Base-by-base conservation (phyloP, 176 grass and related monocot species). In the Aegilops umbellulata region DNA sequence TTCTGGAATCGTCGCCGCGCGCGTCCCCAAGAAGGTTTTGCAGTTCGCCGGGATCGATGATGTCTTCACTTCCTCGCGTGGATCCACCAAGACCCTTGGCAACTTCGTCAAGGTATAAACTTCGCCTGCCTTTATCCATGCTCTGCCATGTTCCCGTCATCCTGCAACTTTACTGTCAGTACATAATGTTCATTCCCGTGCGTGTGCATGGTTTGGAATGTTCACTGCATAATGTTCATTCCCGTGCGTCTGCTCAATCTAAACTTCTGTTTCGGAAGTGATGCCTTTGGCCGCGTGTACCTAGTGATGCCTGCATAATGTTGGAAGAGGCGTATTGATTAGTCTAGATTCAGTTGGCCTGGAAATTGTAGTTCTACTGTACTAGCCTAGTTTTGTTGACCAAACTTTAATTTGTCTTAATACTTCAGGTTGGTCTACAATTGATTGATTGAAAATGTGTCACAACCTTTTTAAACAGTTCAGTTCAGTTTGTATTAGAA, bases 21-120 rank as follows among this genome's bases (percentile, higher is more conserved):
- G 94, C 25, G 94, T 97, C 22, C 94, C 94, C 24, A 97, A 97
- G 88, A 97, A 97, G 90, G 94, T 97, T 13, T 90, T 97, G 29
- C 94, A 97, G 80, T 97, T 97, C 22, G 92, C 94, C 5, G 94
- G 94, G 5, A 97, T 97, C 11, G 94, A 97, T 60, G 94, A 97
- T 80, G 94, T 97, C 74, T 97, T 97, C 80, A 97, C 92, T 63
- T 87, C 92, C 0, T 97, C 94, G 2, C 91, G 94, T 82, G 94
- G 94, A 65, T 97, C 94, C 79, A 97, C 94, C n/a, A 97, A 94
- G 85, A 97, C 92, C 80, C 94, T 97, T 58, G 94, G 94, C 49
- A 97, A 97, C 88, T 97, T 97, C 79, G 94, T 97, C 30, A 97
- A 97, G 94, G 94, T 97, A 84, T 60, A 36, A 71, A 22, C 20